Conservation (phyloP, 345 rosid genomes). For the Clausena lansium region DNA sequence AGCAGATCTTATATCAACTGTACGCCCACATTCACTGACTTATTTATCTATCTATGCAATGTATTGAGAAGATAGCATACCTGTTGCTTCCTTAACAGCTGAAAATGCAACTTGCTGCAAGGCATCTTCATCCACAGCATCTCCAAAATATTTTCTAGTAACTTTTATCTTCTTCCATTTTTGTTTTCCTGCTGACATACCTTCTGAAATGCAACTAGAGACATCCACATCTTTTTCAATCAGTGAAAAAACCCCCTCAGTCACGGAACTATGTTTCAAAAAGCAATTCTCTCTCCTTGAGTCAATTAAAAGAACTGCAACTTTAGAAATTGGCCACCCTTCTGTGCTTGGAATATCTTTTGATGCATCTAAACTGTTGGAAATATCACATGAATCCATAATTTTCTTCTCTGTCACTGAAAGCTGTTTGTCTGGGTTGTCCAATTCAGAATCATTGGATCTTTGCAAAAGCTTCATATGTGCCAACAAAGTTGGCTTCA, state of each 20-base stretch:
- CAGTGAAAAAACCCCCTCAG: constrained; percentile 73
- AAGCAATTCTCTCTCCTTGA: constrained; percentile 46
- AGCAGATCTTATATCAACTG: not conserved
- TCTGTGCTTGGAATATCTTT: constrained; percentile 36
- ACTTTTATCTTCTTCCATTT: constrained; percentile 35
- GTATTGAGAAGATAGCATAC: constrained; percentile 20
- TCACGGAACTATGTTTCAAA: constrained; percentile 44
- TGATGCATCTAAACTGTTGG: constrained; percentile 47
- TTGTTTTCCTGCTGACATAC: constrained; percentile 14
- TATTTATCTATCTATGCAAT: not conserved
- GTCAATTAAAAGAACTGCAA: constrained; percentile 63
- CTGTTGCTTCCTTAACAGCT: constrained; percentile 58
- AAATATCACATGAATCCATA: constrained; percentile 69
- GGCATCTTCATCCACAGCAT: constrained; percentile 34
- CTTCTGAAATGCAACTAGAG: constrained; percentile 22
- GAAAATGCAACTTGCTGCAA: constrained; percentile 55
- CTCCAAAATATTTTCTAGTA: constrained; percentile 21
- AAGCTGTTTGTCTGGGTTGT: constrained; percentile 42
- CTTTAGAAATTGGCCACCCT: constrained; percentile 57
- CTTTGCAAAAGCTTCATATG: constrained; percentile 47
- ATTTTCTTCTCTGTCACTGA: constrained; percentile 51
- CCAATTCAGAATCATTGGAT: constrained; percentile 28
- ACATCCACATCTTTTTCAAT: constrained; percentile 55
- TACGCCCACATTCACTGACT: not conserved
- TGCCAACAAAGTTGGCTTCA: constrained; percentile 48